Percentiles rank a stretch among this genome's conserved stretches.
Conservation (phyloP, 106 monocot species). For the Narthecium ossifragum region DNA sequence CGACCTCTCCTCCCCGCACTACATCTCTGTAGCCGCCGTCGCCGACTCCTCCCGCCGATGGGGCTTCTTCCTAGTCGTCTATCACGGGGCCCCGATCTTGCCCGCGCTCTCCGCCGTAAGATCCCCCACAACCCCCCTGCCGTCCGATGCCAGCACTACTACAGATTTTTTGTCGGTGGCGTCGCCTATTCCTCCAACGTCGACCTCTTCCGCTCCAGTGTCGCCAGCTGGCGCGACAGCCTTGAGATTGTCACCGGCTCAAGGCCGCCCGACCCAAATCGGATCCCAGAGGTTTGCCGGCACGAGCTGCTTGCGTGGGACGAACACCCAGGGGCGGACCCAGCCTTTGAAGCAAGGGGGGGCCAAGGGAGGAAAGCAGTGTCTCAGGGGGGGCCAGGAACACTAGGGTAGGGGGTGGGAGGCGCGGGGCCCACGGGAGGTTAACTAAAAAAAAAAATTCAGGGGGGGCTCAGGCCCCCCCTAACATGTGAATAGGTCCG, state of each 20-base stretch:
- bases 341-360: too few relatives aligned
- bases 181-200: constrained; percentile 33
- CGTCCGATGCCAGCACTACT: constrained; percentile 17
- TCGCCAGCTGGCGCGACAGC: constrained; percentile 47
- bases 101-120: constrained; percentile 24
- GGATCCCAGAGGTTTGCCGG: constrained; percentile 30
- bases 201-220: constrained; percentile 25
- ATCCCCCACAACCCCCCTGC: constrained; percentile 33
- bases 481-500: too few relatives aligned
- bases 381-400: too few relatives aligned
- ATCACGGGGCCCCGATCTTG: constrained; percentile 19
- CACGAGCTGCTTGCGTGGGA: constrained; percentile 33
- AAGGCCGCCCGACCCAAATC: constrained; percentile 15
- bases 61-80: constrained; percentile 54
- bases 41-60: constrained; percentile 15
- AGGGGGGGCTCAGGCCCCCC: too few relatives aligned
- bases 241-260: constrained; percentile 14
- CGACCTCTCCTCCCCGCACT: constrained; percentile 39
- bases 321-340: constrained; percentile 19
- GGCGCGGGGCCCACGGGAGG: too few relatives aligned
- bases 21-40: constrained; percentile 12
- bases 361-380: too few relatives aligned
- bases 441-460: too few relatives aligned
- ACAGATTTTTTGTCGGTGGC: constrained; percentile 8
- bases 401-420: too few relatives aligned